Evolutionary conservation across 2,329 filamentous ascomycete species (phyloP), one percentile per base, ranked within the genome.

Genomic region (Cytospora schulzeri): DNA sequence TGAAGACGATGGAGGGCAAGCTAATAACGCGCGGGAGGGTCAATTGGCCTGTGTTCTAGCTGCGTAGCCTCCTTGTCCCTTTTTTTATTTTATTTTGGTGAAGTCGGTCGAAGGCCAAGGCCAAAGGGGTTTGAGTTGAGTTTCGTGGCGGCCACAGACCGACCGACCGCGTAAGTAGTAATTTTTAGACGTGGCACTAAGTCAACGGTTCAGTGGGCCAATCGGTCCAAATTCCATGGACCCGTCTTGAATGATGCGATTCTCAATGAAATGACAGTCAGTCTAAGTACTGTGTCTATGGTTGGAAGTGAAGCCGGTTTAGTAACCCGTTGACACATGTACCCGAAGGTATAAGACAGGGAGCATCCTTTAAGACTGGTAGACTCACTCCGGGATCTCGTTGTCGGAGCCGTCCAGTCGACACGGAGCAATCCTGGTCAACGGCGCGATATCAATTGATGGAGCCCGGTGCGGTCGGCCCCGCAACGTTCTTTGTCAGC

Each of bases 171-270:
- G 50, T 29, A n/a, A 41, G 55, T 57, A n/a, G 55, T 57, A 57
- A 57, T 48, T 57, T 57, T 57, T 57, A 57, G 55, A 57, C 26
- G 55, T n/a, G 55, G 35, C 38, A 28, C 38, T 41, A 41, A 41
- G 9, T 5, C 38, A 19, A n/a, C 6, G 19, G 15, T 41, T 41
- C 33, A 9, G 38, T 41, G 38, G 38, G 38, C 38, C 38, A 41
- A 41, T 41, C 38, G 38, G 38, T n/a, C 15, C 38, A 15, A 41
- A 41, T 7, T 19, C 38, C 38, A 41, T 2, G 38, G 38, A 41
- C 38, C 38, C 38, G 17, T 41, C 38, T 7, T 41, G 6, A 41
- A 19, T 41, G 6, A 41, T 41, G 17, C 33, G 14, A 35, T 35
- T 14, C 33, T 35, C 33, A 14, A 14, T 35, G 11, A 35, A 12